phyloP scores from a whole-genome alignment of 2,329 filamentous ascomycete genomes.

The Ophiostoma tasmaniense region DNA sequence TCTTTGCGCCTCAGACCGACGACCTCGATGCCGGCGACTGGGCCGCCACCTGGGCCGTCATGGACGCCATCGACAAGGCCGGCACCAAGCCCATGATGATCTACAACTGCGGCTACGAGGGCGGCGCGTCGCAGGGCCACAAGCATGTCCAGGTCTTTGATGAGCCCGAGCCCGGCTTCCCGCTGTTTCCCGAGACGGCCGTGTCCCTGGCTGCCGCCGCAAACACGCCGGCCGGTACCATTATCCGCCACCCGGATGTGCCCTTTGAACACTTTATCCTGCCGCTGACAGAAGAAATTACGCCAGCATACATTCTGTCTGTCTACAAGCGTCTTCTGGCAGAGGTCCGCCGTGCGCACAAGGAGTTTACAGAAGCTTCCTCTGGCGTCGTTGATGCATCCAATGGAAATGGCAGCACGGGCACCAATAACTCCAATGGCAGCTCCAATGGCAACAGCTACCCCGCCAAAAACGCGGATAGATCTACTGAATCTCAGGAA shows the following conservation, averaged over 20 bases:
- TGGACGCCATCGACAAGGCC: constrained; percentile 23
- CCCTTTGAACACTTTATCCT: constrained; percentile 22
- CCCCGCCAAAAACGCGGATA: neutral
- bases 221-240: neutral
- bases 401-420: neutral
- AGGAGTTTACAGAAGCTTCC: constrained; percentile 2
- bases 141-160: constrained; percentile 38
- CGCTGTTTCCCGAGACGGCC: constrained; percentile 22
- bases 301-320: constrained; percentile 14
- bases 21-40: constrained; percentile 31
- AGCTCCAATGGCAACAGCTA: neutral
- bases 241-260: constrained; percentile 19
- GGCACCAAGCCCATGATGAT: constrained; percentile 30
- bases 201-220: neutral
- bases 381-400: neutral
- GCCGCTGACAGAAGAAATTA: constrained; percentile 14
- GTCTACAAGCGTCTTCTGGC: constrained; percentile 21
- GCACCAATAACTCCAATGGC: neutral
- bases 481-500: neutral
- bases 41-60: constrained; percentile 30
- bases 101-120: constrained; percentile 38
- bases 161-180: constrained; percentile 24
- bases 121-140: constrained; percentile 35
- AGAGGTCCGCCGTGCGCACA: constrained; percentile 18
- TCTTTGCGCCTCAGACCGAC: constrained; percentile 31